phyloP scores from a whole-genome alignment of 2,329 filamentous ascomycete species.

The Fusarium beomiforme region DNA sequence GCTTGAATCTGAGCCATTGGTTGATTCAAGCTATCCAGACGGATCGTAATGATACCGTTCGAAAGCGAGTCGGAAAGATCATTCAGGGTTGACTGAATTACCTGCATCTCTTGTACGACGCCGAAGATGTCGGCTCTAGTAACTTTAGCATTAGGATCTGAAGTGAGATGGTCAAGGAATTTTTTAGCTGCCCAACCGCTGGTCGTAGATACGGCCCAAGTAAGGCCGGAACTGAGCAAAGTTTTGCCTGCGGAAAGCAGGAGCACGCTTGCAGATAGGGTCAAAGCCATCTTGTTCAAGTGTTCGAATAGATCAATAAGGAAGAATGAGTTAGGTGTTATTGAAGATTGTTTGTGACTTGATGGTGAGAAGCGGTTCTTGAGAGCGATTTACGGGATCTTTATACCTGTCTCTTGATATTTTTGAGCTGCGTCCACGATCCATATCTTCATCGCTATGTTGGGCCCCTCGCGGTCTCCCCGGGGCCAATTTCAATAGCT shows the following conservation, averaged over 20 bases:
- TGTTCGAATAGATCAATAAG: fast-evolving
- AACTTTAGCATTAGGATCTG: background rate
- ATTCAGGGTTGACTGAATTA: background rate
- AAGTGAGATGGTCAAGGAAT: background rate
- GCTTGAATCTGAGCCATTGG: background rate
- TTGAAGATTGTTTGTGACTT: background rate
- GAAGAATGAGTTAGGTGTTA: background rate
- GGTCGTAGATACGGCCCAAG: background rate
- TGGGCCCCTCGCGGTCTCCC: background rate
- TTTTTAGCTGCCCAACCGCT: background rate
- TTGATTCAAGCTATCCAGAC: background rate
- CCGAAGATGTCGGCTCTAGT: background rate
- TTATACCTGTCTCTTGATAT: background rate
- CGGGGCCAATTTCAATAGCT: fast-evolving
- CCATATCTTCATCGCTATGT: background rate
- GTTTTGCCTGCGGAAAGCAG: background rate
- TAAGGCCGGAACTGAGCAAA: background rate
- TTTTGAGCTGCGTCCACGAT: background rate
- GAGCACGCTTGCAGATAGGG: background rate
- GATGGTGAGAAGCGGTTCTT: background rate
- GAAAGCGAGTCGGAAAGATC: background rate
- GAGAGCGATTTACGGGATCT: background rate
- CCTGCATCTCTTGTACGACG: background rate
- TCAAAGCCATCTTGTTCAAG: background rate
- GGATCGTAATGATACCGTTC: background rate